These are phyloP conservation scores for Clarireedia sp. DNA, from an alignment of 2,329 filamentous ascomycete genomes.

Conservation along the genomic window DNA sequence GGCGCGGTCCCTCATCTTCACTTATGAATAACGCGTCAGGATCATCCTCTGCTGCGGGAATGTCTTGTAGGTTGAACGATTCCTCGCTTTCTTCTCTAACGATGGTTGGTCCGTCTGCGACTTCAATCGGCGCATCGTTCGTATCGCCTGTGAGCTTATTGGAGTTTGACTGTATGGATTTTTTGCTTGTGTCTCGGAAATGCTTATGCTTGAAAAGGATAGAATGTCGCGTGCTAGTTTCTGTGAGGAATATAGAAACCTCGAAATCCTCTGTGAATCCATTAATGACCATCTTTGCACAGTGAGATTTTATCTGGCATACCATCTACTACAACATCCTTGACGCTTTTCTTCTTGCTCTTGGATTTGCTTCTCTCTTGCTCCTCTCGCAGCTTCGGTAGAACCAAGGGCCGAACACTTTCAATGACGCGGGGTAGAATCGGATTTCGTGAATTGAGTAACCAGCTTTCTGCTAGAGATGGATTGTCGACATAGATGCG, in stretches of 20 bases:
- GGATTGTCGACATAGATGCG: conserved; percentile 95
- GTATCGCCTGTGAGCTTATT: conserved; percentile 50
- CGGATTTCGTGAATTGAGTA: conserved; percentile 68
- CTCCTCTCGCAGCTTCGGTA: conserved; percentile 88
- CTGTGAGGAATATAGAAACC: conserved; percentile 86
- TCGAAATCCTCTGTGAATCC: conserved; percentile 74
- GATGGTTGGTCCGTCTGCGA: conserved; percentile 26
- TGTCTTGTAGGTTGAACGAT: conserved; percentile 17
- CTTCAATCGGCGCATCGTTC: conserved; percentile 39
- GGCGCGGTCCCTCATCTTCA: conserved; percentile 25
- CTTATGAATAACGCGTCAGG: conserved; percentile 31
- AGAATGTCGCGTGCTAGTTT: conserved; percentile 76
- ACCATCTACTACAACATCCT: conserved; percentile 82
- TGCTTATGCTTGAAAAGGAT: conserved; percentile 79
- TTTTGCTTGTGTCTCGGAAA: conserved; percentile 52
- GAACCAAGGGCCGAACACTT: conserved; percentile 73
- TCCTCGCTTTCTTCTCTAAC: conserved; percentile 24
- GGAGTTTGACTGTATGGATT: conserved; percentile 44
- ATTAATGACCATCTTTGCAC: conserved; percentile 12
- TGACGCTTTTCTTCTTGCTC: conserved; percentile 61
- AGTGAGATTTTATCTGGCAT: not conserved
- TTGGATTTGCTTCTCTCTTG: conserved; percentile 51
- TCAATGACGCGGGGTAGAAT: conserved; percentile 77
- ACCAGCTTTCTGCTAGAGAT: conserved; percentile 71
- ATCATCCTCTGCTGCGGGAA: conserved; percentile 20